Conservation (phyloP, 1,139 yeast species). For the Scheffersomyces stambukii region DNA sequence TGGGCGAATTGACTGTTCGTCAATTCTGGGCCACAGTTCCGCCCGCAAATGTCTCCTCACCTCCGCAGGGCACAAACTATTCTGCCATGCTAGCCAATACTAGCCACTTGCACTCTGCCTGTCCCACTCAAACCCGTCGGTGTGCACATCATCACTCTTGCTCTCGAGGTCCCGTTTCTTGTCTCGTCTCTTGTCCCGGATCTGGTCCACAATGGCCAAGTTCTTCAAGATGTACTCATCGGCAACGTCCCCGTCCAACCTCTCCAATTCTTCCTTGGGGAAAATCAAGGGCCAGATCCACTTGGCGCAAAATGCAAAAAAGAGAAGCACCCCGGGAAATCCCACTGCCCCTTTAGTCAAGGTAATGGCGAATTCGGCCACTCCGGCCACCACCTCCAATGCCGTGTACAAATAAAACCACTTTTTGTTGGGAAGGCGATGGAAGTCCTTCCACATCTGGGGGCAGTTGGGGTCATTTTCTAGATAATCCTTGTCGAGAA, state of each 20-base stretch:
- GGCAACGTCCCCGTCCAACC: conserved; percentile 73
- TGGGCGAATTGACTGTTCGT: no score
- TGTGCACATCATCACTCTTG: conserved; percentile 5
- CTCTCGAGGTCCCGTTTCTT: conserved; percentile 5
- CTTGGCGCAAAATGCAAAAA: conserved; percentile 57
- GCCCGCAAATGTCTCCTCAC: no score
- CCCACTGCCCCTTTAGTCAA: conserved; percentile 91
- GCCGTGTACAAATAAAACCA: conserved; percentile 53
- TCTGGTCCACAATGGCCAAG: conserved; percentile 20
- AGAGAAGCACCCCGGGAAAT: conserved; percentile 75
- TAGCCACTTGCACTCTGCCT: no score
- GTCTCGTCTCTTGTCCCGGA: conserved; percentile 9
- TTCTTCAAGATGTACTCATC: conserved; percentile 46
- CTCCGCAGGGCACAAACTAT: no score
- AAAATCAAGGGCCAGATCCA: conserved; percentile 68
- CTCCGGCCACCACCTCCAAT: conserved; percentile 64
- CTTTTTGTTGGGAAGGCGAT: conserved; percentile 34
- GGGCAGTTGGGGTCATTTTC: conserved; percentile 34
- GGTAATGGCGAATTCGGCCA: conserved; percentile 80
- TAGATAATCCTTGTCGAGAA: conserved; percentile 53
- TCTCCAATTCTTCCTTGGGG: conserved; percentile 53
- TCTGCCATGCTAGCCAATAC: no score
- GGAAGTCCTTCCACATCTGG: conserved; percentile 29
- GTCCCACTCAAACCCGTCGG: not conserved
- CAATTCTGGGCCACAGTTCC: no score